Conservation (phyloP, 495 filamentous ascomycete species). For the Penicillium herquei region DNA sequence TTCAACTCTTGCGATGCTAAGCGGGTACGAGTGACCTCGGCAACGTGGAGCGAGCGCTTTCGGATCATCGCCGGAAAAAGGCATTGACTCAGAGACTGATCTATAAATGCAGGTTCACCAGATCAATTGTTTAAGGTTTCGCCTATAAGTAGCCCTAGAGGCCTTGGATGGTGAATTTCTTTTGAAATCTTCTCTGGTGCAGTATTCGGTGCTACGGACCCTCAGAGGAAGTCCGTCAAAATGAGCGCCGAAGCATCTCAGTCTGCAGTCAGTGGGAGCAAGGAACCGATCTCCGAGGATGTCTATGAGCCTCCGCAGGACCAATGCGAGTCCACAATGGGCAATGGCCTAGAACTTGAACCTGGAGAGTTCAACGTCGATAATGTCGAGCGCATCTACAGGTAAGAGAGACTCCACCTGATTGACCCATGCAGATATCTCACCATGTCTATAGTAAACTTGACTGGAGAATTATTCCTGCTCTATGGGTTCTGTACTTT, state of each 20-base stretch:
- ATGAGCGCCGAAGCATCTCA: slow-evolving; percentile 16
- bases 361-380: slow-evolving; percentile 30
- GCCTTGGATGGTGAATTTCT: too few species aligned
- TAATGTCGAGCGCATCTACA: slow-evolving; percentile 43
- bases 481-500: slow-evolving; percentile 93
- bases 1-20: too few species aligned
- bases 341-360: slow-evolving; percentile 21
- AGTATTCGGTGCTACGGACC: too few species aligned
- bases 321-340: slow-evolving; percentile 4
- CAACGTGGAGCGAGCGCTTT: too few species aligned
- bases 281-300: slow-evolving; percentile 19
- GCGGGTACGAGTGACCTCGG: too few species aligned
- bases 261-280: slow-evolving; percentile 11
- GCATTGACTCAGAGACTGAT: too few species aligned
- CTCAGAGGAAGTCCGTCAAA: neutral
- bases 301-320: slow-evolving; percentile 27
- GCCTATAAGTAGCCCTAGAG: too few species aligned
- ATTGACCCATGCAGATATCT: neutral
- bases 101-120: too few species aligned
- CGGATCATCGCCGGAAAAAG: too few species aligned
- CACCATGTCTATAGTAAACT: slow-evolving; percentile 53
- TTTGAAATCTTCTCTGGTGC: too few species aligned
- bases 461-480: slow-evolving; percentile 81
- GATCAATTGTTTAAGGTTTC: too few species aligned
- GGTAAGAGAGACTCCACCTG: slow-evolving; percentile 14